phyloP scores from a whole-genome alignment of 2,329 filamentous ascomycete genomes.

The Malbranchea cinnamomea region DNA sequence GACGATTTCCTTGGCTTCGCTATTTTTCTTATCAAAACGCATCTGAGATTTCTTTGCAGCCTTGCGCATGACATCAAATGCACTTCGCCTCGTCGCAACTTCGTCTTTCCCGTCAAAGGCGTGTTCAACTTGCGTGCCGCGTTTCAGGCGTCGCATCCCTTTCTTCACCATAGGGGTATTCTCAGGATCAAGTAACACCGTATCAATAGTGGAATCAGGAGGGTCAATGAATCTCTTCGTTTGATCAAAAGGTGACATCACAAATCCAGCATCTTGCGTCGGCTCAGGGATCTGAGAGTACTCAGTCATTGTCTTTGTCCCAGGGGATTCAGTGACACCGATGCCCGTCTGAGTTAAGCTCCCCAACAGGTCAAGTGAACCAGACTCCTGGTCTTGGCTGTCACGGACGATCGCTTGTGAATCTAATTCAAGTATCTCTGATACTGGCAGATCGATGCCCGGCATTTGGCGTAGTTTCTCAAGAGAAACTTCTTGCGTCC shows the following conservation, averaged over 20 bases:
- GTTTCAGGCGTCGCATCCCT: slow-evolving; percentile 34
- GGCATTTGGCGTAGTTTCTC: slow-evolving; percentile 36
- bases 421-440: slow-evolving; percentile 45
- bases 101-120: slow-evolving; percentile 30
- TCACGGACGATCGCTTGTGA: slow-evolving; percentile 46
- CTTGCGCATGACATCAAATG: slow-evolving; percentile 54
- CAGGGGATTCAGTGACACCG: slow-evolving; percentile 23
- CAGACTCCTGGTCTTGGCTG: slow-evolving; percentile 35
- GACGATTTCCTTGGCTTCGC: slow-evolving; percentile 72
- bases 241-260: slow-evolving; percentile 55
- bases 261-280: slow-evolving; percentile 69
- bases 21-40: slow-evolving; percentile 69
- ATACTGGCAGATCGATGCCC: slow-evolving; percentile 41
- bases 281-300: slow-evolving; percentile 55
- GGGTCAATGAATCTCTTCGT: slow-evolving; percentile 47
- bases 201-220: slow-evolving; percentile 56
- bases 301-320: slow-evolving; percentile 38
- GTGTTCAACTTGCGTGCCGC: slow-evolving; percentile 31
- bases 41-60: slow-evolving; percentile 42
- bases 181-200: slow-evolving; percentile 39
- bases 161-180: slow-evolving; percentile 51
- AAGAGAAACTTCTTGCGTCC: slow-evolving; percentile 34
- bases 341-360: slow-evolving; percentile 20
- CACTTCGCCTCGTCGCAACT: slow-evolving; percentile 31
- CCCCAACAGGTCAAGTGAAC: slow-evolving; percentile 31